phyloP scores from a whole-genome alignment of 306 rosid genomes.

The Arachis hypogaea region DNA sequence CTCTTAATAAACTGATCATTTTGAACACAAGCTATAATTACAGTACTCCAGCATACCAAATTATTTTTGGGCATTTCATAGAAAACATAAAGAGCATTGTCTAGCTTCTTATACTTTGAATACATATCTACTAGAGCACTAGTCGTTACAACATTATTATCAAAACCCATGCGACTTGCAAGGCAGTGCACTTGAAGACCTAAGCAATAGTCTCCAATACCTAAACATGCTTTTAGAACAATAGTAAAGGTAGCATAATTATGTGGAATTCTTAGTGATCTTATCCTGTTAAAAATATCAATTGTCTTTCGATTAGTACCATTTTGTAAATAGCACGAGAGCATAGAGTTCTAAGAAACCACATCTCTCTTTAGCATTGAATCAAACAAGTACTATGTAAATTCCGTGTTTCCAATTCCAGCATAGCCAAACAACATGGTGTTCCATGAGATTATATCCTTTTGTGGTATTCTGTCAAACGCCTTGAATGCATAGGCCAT shows the following conservation, averaged over 20 bases:
- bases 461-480: constrained; percentile 66
- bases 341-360: constrained; percentile 81
- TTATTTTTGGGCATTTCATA: constrained; percentile 61
- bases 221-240: constrained; percentile 64
- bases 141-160: constrained; percentile 65
- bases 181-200: constrained; percentile 75
- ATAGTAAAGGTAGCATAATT: constrained; percentile 69
- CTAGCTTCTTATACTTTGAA: constrained; percentile 62
- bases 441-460: constrained; percentile 77
- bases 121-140: constrained; percentile 83
- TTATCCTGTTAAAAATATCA: constrained; percentile 58
- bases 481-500: constrained; percentile 54
- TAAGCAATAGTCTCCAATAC: constrained; percentile 54
- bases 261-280: constrained; percentile 37
- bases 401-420: constrained; percentile 53
- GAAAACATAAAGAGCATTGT: constrained; percentile 59
- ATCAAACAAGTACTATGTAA: constrained; percentile 58
- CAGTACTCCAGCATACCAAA: constrained; percentile 80
- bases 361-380: constrained; percentile 71
- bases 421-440: constrained; percentile 75
- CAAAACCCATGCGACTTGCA: constrained; percentile 64
- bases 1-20: constrained; percentile 62
- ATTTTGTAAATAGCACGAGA: constrained; percentile 66
- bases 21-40: constrained; percentile 80
- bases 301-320: constrained; percentile 43